Evolutionary conservation across 164 flowering plant species (phyloP), one percentile per base, ranked within the genome.

Genomic region (Magnolia sinica): DNA sequence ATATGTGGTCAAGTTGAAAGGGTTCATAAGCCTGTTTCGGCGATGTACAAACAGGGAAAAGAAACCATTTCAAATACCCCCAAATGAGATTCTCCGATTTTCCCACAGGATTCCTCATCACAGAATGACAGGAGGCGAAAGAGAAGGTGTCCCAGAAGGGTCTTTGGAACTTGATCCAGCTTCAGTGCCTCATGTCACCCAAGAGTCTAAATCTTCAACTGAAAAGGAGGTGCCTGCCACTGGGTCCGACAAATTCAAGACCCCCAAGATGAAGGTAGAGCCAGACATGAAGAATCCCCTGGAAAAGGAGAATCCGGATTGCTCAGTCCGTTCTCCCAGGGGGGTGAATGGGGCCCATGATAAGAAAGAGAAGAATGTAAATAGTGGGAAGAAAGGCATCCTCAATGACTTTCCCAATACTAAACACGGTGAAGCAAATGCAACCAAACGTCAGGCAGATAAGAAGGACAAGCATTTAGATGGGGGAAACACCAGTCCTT

Each of bases 141-240:
- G 89, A 68, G 77, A 78, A 68, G 92, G 74, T 75, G 85, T 89
- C 59, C 91, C 91, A 0, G 78, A 65, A 76, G 89, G 89, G 13
- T 85, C 87, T 20, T 84, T 82, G 74, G 96, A 91, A 78, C 89
- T 91, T 66, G 96, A 91, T 82, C 92, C 90, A 20, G 91, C 90
- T 58, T 81, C 90, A 67, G 55, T 91, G 65, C 92, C 91, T 20
- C 7, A 20, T 67, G 68, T 86, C 18, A 49, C 80, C 11, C 78
- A 76, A 61, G 85, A 83, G 63, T 64, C 71, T 31, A 31, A 18
- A 27, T 68, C 71, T 31, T 29, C 76, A 51, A 49, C 7, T 58
- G 74, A 27, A 23, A 8, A 5, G 7, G 65, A 59, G 7, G 18
- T 10, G 13, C 61, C 61, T 11, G 45, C 45, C 7, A 5, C 7